Base-by-base conservation (phyloP, 176 grass and related monocot genomes). In the Musa itinerans region DNA sequence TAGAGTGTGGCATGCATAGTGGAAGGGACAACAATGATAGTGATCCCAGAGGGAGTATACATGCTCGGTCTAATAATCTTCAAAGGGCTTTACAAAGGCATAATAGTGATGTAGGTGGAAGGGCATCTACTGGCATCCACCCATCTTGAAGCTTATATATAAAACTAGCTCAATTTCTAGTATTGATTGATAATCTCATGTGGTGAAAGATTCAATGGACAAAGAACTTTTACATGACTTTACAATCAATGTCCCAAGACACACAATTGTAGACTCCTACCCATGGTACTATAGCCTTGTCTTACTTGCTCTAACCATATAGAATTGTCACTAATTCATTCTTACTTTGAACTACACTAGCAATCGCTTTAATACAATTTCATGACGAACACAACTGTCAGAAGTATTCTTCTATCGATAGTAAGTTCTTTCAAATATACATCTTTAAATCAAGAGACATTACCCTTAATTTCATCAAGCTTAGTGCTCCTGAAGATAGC, bases 351-450 rank as follows among this genome's bases (percentile, higher is more conserved):
- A 1, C 52, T 17, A 34, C 1, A 15, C 3, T 16, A 3, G 16
- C 2, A 59, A 19, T 59, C 1, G 4, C 8, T 59, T 11, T 3
- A 16, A 19, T 59, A 16, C 1, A 59, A 16, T 19, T 59, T n/a
- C 16, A 11, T 59, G 56, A 59, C 16, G 2, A 80, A 87, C 78
- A 74, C 54, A 10, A 71, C 51, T 48, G 70, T 96, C 80, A 61
- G 83, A 0, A 77, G 76, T 2, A 48, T 96, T 84, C 84, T 51
- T 81, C 83, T 15, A 19, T 66, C 9, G 78, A 96, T 76, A 81
- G 80, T 72, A 96, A 96, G 75, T 92, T 87, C 77, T 96, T 96
- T 74, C 92, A 92, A 77, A 27, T 96, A 19, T 86, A 69, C 63
- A 59, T 96, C 20, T 92, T 24, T 71, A 2, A 52, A 11, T 77